Evolutionary conservation across 2,329 filamentous ascomycete species (phyloP), one percentile per base, ranked within the genome.

Genomic region (Colletotrichum cereale): DNA sequence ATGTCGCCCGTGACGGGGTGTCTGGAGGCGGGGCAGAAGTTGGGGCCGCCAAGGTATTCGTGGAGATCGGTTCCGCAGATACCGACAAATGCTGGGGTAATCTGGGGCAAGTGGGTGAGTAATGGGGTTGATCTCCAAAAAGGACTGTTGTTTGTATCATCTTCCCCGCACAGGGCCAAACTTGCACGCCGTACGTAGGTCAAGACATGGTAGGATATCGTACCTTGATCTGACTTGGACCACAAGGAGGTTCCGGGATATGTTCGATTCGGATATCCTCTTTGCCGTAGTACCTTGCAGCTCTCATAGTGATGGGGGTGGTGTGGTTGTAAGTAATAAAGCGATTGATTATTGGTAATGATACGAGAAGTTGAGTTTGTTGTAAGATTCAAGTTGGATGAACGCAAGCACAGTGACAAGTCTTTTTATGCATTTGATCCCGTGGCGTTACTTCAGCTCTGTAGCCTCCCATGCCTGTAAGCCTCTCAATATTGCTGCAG

Each of bases 1-100:
- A 80, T 82, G 61, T 87, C 86, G 52, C 85, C 82, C 0, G 89
- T 91, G 14, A 90, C 77, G 2, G 85, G 85, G 74, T 92, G 89
- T 0, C 88, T 87, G 31, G 71, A 73, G 34, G 74, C 74, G 34
- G 78, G 79, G 60, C 79, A 76, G 44, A 79, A 74, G 66, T 76
- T 76, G 1, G 76, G 76, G n/a, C 78, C 78, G 50, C 75, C 73
- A 21, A 77, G 71, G 71, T 78, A 81, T 56, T 79, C 79, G 68
- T 80, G 78, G 2, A 81, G 74, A 64, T 81, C 79, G 8, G 79
- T 78, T 16, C 79, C 80, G 71, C 79, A 82, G 42, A 82, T 81
- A 8, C 79, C 80, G 53, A 77, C 76, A 50, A 77, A 80, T 38
- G 77, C 75, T n/a, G 78, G 78, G 12, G 74, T 73, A 52, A 80